Conservation (phyloP, 352 stramenopile species). For the Globisporangium parvum region DNA sequence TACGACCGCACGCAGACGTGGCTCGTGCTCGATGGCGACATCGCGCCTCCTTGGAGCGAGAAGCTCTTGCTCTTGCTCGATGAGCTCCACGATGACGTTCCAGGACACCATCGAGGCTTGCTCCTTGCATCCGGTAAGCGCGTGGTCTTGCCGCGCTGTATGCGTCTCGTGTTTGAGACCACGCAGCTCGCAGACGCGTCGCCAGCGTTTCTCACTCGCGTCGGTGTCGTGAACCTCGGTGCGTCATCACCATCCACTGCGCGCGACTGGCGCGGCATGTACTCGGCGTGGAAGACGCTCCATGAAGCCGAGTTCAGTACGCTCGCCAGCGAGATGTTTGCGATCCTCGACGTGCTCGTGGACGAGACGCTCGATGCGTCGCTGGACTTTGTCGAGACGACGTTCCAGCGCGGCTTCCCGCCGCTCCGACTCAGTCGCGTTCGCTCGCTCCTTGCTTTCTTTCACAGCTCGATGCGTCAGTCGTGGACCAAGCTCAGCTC, state of each 20-base stretch:
- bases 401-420: conserved; percentile 27
- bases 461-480: conserved; percentile 45
- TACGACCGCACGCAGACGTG: conserved; percentile 32
- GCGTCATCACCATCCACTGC: not conserved
- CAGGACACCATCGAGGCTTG: conserved; percentile 21
- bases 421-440: conserved; percentile 15
- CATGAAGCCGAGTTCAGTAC: conserved; percentile 22
- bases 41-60: conserved; percentile 40
- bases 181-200: conserved; percentile 36
- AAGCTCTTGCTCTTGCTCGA: conserved; percentile 31
- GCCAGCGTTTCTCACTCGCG: conserved; percentile 43
- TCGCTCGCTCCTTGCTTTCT: conserved; percentile 30
- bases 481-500: conserved; percentile 46
- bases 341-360: conserved; percentile 31
- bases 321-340: conserved; percentile 29
- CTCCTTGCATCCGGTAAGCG: conserved; percentile 31
- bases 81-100: conserved; percentile 13
- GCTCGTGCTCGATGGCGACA: conserved; percentile 61
- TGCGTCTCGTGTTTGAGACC: conserved; percentile 52
- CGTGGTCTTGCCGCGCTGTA: conserved; percentile 23
- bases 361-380: conserved; percentile 33
- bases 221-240: conserved; percentile 35
- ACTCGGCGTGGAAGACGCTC: conserved; percentile 36
- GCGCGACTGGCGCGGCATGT: conserved; percentile 23
- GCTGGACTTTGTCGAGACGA: conserved; percentile 31